phyloP scores from a whole-genome alignment of 2,329 filamentous ascomycete genomes.

The Ophiocordyceps robertsii region DNA sequence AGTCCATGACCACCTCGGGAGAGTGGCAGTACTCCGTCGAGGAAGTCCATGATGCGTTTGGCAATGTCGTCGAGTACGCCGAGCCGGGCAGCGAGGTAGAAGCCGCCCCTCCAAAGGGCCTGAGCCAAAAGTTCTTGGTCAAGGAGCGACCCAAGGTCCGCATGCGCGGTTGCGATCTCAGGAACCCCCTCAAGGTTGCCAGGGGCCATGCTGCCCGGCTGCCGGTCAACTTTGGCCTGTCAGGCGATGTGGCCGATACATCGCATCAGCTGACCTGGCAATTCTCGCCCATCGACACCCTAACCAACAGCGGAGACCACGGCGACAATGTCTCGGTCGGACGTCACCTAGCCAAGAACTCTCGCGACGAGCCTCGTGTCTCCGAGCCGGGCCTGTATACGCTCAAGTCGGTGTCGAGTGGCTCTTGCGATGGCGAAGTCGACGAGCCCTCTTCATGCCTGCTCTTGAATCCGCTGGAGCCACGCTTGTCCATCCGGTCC shows the following conservation, averaged over 20 bases:
- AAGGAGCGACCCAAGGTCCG: conserved; percentile 70
- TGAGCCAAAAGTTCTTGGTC: conserved; percentile 69
- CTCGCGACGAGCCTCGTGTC: conserved; percentile 52
- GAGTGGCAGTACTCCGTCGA: conserved; percentile 85
- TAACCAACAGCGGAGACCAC: conserved; percentile 59
- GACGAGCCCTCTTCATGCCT: conserved; percentile 90
- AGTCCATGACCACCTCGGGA: conserved; percentile 68
- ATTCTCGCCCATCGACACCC: conserved; percentile 61
- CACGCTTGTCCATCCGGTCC: conserved; percentile 56
- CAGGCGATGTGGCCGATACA: conserved; percentile 44
- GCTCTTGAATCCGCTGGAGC: conserved; percentile 80
- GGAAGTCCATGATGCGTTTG: conserved; percentile 81
- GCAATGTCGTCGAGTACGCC: conserved; percentile 70
- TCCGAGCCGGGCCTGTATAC: conserved; percentile 76
- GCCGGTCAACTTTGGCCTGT: conserved; percentile 56
- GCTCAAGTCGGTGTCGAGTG: conserved; percentile 63
- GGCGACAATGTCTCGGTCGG: conserved; percentile 43
- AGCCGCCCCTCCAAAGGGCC: conserved; percentile 43
- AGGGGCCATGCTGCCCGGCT: conserved; percentile 56
- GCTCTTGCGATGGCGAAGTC: conserved; percentile 75
- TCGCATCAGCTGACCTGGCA: conserved; percentile 66
- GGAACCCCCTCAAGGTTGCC: conserved; percentile 70
- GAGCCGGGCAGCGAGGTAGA: conserved; percentile 55
- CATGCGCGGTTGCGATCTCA: conserved; percentile 63
- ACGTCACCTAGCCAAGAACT: conserved; percentile 46